Evolutionary conservation across 768 basidiomycete genomes (phyloP), one percentile per base, ranked within the genome.

Genomic region (Candolleomyces eurysporus): DNA sequence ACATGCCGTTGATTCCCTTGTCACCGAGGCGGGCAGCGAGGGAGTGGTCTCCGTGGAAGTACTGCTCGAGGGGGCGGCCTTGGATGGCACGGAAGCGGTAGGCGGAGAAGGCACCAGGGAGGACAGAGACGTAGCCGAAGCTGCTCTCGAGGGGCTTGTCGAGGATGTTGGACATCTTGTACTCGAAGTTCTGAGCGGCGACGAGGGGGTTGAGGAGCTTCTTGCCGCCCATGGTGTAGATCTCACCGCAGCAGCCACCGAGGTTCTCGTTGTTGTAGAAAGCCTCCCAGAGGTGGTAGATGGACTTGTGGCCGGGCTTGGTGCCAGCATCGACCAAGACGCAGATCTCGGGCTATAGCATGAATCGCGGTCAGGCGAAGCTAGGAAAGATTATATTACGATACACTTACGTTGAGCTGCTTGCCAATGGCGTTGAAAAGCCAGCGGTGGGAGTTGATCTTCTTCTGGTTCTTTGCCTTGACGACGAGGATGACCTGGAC

Each of bases 141-240:
- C 91, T 90, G 72, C 92, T 94, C 76, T 98, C 96, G 57, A 95
- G 80, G 0, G 96, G 96, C 72, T 97, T 96, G 73, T 96, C 97
- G 19, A 98, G 80, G 69, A 98, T 97, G 75, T 98, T 97, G 49
- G 93, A 95, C 92, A 98, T 96, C 78, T 94, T 97, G 78, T 97
- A 97, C 76, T 96, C 94, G 67, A 96, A 96, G 76, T 98, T 97
- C 73, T 98, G 96, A 17, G 96, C 94, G 7, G 96, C 96, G 39
- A 98, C 84, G 54, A 95, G 78, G n/a, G 93, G 96, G 69, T 98
- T 98, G 62, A 97, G 72, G 36, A 98, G 84, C 72, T 96, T 96
- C 75, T 74, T 88, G 43, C 94, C 94, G 13, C 93, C 92, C 72
- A 96, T 96, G 62, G 96, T 95, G 65, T 95, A 91, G 68, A 96